Evolutionary conservation across 2,329 filamentous ascomycete species (phyloP).

Genomic region (Cladosporium sp.): DNA sequence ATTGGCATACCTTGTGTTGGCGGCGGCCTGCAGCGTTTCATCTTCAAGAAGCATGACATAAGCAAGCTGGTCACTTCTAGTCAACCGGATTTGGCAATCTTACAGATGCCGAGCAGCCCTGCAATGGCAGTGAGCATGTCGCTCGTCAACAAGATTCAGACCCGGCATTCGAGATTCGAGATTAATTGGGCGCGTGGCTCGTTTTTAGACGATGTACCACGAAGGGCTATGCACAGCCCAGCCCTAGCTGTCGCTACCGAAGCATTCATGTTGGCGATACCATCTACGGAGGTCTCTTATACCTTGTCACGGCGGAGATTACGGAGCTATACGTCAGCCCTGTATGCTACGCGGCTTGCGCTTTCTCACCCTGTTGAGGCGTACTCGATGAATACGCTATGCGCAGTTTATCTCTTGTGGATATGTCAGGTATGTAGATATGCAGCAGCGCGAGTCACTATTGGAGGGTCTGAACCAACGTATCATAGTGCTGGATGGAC

Average conservation of each 20-base stretch:
- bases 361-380: neutral
- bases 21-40: neutral
- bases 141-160: neutral
- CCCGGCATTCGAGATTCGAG: neutral
- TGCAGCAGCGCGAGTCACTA: neutral
- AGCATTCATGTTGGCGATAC: slow-evolving; percentile 1
- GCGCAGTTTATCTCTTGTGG: neutral
- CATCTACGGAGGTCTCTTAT: neutral
- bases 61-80: neutral
- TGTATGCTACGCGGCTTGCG: neutral
- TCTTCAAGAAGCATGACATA: neutral
- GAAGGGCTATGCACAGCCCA: neutral
- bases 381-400: neutral
- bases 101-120: neutral
- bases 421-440: neutral
- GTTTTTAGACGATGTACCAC: neutral
- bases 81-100: neutral
- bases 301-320: neutral
- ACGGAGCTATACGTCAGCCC: neutral
- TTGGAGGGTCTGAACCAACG: neutral
- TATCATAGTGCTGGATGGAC: neutral
- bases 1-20: neutral
- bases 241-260: neutral
- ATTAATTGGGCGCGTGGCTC: slow-evolving; percentile 4
- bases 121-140: slow-evolving; percentile 2